Base-by-base conservation (phyloP, 2,329 filamentous ascomycete genomes). In the Microdochium paspali region DNA sequence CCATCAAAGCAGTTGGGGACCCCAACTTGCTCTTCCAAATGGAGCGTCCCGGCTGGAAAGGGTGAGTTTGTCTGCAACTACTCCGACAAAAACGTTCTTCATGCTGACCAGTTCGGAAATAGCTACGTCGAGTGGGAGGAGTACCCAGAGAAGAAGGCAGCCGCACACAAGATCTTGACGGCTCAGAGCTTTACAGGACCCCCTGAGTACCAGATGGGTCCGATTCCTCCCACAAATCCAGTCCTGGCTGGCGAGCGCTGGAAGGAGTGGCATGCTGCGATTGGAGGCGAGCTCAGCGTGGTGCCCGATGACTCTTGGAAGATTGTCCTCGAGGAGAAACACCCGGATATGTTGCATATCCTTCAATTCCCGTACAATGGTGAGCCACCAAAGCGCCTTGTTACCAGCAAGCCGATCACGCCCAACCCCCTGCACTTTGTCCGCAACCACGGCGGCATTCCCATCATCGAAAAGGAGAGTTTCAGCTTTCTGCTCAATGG, bases 371-470 rank as follows among this genome's bases (percentile, higher is more conserved):
- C 80, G 0, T 83, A 82, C 59, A 83, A 83, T 32, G 79, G 79
- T 0, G 80, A 84, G 51, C 73, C 79, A 0, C 78, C 78, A 0
- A 58, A 82, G 51, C 69, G 75, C 2, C 67, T 85, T 0, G 72
- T 81, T 1, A 72, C 73, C 1, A 71, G 71, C 15, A 70, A 74
- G 21, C 55, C 60, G 0, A 72, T 87, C 32, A 88, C 84, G 0
- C 67, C 72, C 0, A 88, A 85, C 50, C 46, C 56, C 13, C 46
- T 58, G 5, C 77, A 82, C 53, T 88, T 85, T 53, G 79, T 88
- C 1, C 71, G 84, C 7, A 88, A 88, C 50, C 84, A 88, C 51
- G 83, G 84, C 10, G 83, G 84, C 0, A 79, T 88, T 18, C 85
- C 85, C 0, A 66, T 76, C 7, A 85, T 87, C 47, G 72, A 84